phyloP scores from a whole-genome alignment of 495 filamentous ascomycete species.

The Parathielavia hyrcaniae region DNA sequence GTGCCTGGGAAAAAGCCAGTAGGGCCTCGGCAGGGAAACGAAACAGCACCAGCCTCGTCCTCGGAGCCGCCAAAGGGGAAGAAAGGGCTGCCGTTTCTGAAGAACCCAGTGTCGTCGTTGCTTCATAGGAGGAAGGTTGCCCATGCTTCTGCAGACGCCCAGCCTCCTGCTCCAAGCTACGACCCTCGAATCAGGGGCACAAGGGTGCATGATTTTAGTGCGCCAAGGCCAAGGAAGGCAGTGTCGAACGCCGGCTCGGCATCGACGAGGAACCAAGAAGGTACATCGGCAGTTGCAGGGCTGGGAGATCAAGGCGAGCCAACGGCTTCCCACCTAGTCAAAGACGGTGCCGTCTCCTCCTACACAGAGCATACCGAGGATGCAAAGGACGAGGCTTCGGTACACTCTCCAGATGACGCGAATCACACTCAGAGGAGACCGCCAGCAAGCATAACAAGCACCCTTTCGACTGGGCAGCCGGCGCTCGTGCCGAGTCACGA shows the following conservation, averaged over 20 bases:
- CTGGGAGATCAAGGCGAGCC: not conserved
- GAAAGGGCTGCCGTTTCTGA: constrained; percentile 48
- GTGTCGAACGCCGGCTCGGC: constrained; percentile 21
- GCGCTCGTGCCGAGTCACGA: constrained; percentile 39
- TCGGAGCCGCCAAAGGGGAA: constrained; percentile 49
- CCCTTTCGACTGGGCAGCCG: constrained; percentile 14
- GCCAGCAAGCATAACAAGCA: not conserved
- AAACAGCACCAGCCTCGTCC: constrained; percentile 46
- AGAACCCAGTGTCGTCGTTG: constrained; percentile 46
- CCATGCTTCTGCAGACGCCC: constrained; percentile 42
- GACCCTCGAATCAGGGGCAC: constrained; percentile 82
- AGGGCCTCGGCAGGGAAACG: constrained; percentile 25
- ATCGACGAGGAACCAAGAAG: not conserved
- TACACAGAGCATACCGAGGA: not conserved
- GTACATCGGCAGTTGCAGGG: not conserved
- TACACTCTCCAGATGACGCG: too few species aligned
- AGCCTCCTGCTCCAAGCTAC: constrained; percentile 47
- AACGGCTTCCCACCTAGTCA: too few species aligned
- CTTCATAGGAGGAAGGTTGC: constrained; percentile 38
- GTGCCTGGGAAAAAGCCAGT: not conserved
- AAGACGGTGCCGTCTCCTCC: not conserved
- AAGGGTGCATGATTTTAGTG: constrained; percentile 85
- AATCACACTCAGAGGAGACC: not conserved
- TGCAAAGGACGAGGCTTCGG: too few species aligned
- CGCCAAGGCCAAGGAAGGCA: constrained; percentile 60